These are phyloP conservation scores for Epichloe elymi DNA, from an alignment of 2,329 filamentous ascomycete species.

Conservation along the genomic window DNA sequence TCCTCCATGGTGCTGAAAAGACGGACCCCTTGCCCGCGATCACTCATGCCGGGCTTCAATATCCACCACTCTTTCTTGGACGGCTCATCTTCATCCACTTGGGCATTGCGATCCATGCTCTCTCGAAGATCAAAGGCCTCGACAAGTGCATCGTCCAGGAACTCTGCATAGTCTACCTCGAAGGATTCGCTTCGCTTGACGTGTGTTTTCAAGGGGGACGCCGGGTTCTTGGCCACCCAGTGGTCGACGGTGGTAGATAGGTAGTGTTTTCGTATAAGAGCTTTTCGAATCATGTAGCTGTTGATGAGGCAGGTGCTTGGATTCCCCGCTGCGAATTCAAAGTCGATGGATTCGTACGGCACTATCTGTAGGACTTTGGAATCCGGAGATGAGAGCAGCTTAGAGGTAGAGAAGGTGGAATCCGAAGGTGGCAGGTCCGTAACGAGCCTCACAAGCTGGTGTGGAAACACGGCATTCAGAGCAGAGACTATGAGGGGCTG, in stretches of 20 bases:
- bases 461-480: slow-evolving; percentile 48
- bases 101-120: slow-evolving; percentile 55
- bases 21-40: slow-evolving; percentile 83
- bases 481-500: slow-evolving; percentile 71
- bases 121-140: slow-evolving; percentile 81
- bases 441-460: slow-evolving; percentile 41
- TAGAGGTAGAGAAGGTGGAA: slow-evolving; percentile 21
- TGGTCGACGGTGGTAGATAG: slow-evolving; percentile 70
- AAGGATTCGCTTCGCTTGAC: slow-evolving; percentile 74
- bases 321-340: slow-evolving; percentile 55
- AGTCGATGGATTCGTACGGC: slow-evolving; percentile 79
- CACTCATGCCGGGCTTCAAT: slow-evolving; percentile 93
- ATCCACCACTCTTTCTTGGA: slow-evolving; percentile 80
- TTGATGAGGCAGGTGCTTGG: slow-evolving; percentile 57
- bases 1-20: slow-evolving; percentile 78
- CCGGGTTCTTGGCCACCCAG: slow-evolving; percentile 75
- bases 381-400: slow-evolving; percentile 20
- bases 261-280: slow-evolving; percentile 92
- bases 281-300: slow-evolving; percentile 91
- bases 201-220: slow-evolving; percentile 54
- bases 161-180: slow-evolving; percentile 93
- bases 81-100: slow-evolving; percentile 10
- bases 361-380: slow-evolving; percentile 60
- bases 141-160: slow-evolving; percentile 81
- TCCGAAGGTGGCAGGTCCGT: slow-evolving; percentile 23